Evolutionary conservation across 805 yeast genomes (phyloP).

Genomic region (Metschnikowia chrysomelidarum): DNA sequence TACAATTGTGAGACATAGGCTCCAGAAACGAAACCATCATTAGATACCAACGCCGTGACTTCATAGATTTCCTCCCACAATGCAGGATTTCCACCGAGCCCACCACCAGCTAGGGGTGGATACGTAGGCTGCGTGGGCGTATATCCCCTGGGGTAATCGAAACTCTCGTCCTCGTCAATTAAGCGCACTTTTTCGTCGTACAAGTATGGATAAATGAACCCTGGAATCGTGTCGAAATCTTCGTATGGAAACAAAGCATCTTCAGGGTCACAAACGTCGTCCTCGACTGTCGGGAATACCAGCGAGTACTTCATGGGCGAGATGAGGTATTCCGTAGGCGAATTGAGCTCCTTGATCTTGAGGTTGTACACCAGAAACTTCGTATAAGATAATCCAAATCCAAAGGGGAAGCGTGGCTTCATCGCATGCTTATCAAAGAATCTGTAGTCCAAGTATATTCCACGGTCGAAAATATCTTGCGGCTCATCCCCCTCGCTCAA

Average conservation of each 20-base stretch:
- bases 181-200: conserved; percentile 34
- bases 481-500: conserved; percentile 29
- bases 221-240: conserved; percentile 52
- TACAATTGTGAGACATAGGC: conserved; percentile 53
- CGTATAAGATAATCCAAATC: conserved; percentile 59
- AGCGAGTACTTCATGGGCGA: conserved; percentile 48
- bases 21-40: conserved; percentile 47
- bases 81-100: conserved; percentile 58
- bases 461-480: conserved; percentile 47
- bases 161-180: conserved; percentile 35
- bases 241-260: conserved; percentile 54
- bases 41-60: conserved; percentile 45
- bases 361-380: conserved; percentile 37
- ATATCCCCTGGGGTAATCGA: conserved; percentile 40
- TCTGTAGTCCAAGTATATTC: conserved; percentile 53
- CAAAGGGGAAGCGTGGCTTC: conserved; percentile 59
- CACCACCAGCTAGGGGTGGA: conserved; percentile 48
- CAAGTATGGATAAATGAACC: conserved; percentile 55
- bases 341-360: conserved; percentile 38
- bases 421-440: conserved; percentile 56
- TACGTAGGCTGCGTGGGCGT: conserved; percentile 32
- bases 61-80: conserved; percentile 52
- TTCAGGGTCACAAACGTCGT: conserved; percentile 51
- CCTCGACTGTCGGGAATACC: conserved; percentile 39
- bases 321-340: conserved; percentile 46